Conservation (phyloP, 2,329 filamentous ascomycete species). For the Ascochyta lentis region DNA sequence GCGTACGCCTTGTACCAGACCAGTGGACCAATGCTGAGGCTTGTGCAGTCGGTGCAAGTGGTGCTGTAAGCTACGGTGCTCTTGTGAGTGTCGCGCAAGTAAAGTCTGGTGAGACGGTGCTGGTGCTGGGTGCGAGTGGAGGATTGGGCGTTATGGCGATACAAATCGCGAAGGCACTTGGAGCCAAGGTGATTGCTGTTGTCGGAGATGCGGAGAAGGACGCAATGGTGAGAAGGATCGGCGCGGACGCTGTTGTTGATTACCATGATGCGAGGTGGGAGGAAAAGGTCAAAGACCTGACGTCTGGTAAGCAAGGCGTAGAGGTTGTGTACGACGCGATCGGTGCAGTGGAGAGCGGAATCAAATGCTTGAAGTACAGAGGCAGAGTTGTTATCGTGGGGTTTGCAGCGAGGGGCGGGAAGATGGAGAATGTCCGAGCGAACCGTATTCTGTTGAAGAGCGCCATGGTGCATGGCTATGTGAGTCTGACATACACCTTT, state of each 20-base stretch:
- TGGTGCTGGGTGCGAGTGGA: constrained; percentile 64
- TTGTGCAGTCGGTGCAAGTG: constrained; percentile 61
- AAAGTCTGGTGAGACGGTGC: constrained; percentile 56
- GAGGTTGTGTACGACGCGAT: constrained; percentile 66
- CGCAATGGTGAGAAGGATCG: constrained; percentile 48
- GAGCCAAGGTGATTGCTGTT: constrained; percentile 62
- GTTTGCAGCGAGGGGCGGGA: constrained; percentile 61
- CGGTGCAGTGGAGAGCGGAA: constrained; percentile 61
- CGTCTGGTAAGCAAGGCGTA: constrained; percentile 57
- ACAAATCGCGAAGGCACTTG: constrained; percentile 61
- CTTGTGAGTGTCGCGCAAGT: constrained; percentile 53
- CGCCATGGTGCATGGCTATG: constrained; percentile 35
- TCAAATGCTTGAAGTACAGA: constrained; percentile 62
- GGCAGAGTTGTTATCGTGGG: constrained; percentile 64
- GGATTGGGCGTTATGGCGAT: constrained; percentile 63
- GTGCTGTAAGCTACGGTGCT: constrained; percentile 62
- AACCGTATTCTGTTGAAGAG: constrained; percentile 35
- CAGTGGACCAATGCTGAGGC: constrained; percentile 57
- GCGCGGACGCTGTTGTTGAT: constrained; percentile 54
- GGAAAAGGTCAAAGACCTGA: constrained; percentile 57
- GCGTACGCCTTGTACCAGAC: constrained; percentile 55
- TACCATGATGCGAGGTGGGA: constrained; percentile 57
- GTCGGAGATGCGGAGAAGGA: constrained; percentile 58
- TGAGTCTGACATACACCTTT: constrained; percentile 10
- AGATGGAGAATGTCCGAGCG: constrained; percentile 54